Evolutionary conservation across 208 protist species (phyloP).

Genomic region (Trypanosoma cruzi): DNA sequence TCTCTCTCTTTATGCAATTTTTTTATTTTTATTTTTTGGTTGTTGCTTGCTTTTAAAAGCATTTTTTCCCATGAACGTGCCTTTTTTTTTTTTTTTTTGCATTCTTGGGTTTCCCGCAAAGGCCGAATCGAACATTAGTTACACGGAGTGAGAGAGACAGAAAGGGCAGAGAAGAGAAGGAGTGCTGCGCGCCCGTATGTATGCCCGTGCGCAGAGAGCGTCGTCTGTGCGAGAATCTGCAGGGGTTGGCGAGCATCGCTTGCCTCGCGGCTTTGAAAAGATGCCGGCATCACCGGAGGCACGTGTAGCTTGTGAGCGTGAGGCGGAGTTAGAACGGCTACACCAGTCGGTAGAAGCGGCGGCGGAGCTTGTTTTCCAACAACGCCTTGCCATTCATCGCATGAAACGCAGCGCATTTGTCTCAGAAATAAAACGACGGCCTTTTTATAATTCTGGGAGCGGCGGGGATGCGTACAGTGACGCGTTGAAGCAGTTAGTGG

Average conservation of each 20-base stretch:
- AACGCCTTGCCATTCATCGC: conserved; percentile 9
- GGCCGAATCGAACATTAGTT: neutral
- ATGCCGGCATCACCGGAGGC: neutral
- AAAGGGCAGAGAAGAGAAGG: neutral
- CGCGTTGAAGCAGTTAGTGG: conserved; percentile 4
- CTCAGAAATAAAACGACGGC: neutral
- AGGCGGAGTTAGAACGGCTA: conserved; percentile 12
- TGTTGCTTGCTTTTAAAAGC: too few species aligned
- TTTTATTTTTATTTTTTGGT: neutral
- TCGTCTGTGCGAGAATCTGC: neutral
- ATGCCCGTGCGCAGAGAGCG: neutral
- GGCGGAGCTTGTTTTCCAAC: conserved; percentile 29
- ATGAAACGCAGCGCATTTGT: neutral
- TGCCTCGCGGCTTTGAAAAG: neutral
- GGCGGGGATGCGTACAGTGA: neutral
- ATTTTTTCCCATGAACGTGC: neutral
- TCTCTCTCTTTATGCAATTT: neutral
- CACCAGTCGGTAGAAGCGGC: conserved; percentile 7
- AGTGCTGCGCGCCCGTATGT: neutral
- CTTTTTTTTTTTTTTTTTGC: conserved; percentile 8
- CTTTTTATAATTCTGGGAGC: conserved; percentile 15
- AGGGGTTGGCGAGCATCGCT: neutral
- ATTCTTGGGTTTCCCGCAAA: neutral
- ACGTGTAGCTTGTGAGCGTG: neutral
- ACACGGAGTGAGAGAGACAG: neutral